These are phyloP conservation scores for Beauveria sp. DNA, from an alignment of 2,329 filamentous ascomycete species.

Conservation along the genomic window DNA sequence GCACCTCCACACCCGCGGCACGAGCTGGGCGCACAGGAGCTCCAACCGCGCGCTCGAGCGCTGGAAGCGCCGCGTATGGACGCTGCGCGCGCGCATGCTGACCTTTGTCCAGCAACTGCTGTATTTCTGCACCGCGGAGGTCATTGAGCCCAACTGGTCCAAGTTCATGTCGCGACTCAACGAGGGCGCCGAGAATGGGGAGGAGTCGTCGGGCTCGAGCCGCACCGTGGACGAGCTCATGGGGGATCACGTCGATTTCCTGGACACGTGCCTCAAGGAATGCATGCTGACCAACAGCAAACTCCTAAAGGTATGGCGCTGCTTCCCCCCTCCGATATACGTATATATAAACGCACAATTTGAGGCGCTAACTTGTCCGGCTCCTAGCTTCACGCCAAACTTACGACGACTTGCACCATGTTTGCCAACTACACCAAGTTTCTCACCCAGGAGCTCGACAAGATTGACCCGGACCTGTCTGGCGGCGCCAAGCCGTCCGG, in stretches of 20 bases:
- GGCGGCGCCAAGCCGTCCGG: conserved; percentile 49
- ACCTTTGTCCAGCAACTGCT: conserved; percentile 94
- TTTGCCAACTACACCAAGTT: conserved; percentile 88
- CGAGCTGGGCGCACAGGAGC: conserved; percentile 76
- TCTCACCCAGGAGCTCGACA: conserved; percentile 75
- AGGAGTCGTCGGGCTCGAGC: conserved; percentile 28
- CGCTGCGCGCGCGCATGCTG: conserved; percentile 84
- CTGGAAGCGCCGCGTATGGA: conserved; percentile 93
- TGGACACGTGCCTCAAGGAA: conserved; percentile 96
- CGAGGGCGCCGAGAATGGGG: conserved; percentile 30
- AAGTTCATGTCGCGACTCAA: conserved; percentile 80
- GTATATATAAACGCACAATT: neutral
- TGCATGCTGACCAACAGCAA: conserved; percentile 99
- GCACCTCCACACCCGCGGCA: conserved; percentile 77
- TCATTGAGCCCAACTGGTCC: conserved; percentile 97
- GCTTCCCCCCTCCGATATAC: neutral
- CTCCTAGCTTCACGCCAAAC: conserved; percentile 83
- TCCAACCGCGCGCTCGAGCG: conserved; percentile 67
- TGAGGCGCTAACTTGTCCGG: neutral
- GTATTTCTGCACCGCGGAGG: conserved; percentile 94
- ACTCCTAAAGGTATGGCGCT: conserved; percentile 64
- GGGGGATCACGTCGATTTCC: conserved; percentile 97
- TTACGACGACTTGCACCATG: conserved; percentile 92
- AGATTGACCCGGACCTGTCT: conserved; percentile 71
- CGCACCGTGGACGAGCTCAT: conserved; percentile 94